Percentiles rank a stretch among this genome's conserved stretches.
phyloP scores from a whole-genome alignment of 163 green algal species.

The Volvox carteri region DNA sequence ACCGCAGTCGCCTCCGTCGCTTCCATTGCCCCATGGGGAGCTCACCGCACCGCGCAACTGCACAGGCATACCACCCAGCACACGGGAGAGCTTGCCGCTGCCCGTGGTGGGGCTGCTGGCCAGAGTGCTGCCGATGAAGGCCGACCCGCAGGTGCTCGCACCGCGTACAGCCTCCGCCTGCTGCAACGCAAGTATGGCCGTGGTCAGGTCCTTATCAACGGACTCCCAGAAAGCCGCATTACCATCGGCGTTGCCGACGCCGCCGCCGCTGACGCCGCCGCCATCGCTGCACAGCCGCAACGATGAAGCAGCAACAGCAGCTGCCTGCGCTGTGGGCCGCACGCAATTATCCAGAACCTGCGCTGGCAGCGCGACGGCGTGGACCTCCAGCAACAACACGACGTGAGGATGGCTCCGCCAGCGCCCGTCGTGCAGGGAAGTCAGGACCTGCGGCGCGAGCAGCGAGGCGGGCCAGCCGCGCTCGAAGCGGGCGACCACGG shows the following conservation, averaged over 20 bases:
- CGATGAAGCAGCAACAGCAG: neutral
- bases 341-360: neutral
- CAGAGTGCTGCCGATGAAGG: neutral
- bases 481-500: constrained; percentile 27
- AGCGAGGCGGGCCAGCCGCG: neutral
- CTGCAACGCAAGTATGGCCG: neutral
- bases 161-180: constrained; percentile 32
- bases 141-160: neutral
- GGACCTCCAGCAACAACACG: neutral
- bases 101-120: neutral
- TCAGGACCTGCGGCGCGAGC: constrained; percentile 9
- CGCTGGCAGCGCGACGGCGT: neutral
- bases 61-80: neutral
- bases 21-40: neutral
- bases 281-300: neutral
- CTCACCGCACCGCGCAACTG: neutral
- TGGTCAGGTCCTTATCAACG: constrained; percentile 4
- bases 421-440: neutral
- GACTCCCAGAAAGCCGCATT: neutral
- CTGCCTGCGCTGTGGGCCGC: neutral
- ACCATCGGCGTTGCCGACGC: neutral
- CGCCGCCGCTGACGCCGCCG: neutral
- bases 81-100: neutral
- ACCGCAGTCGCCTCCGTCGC: neutral
- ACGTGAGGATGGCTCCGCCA: neutral